Evolutionary conservation across 1,284 basidiomycete species (phyloP).

Genomic region (Xerocomus cyaneibrunnescens): DNA sequence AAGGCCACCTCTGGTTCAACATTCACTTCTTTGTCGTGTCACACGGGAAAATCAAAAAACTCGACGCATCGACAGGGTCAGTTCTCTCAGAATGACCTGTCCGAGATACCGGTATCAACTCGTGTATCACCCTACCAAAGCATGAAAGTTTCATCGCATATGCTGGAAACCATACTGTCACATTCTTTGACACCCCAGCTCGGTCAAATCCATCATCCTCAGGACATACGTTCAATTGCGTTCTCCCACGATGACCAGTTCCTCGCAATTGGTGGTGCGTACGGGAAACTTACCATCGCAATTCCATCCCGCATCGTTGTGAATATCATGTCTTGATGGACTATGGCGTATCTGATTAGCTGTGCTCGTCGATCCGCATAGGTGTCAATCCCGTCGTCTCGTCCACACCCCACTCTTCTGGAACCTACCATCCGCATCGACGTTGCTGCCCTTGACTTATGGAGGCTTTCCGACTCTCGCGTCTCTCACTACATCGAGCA

Average conservation of each 20-base stretch:
- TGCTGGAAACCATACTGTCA: background rate
- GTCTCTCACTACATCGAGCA: background rate
- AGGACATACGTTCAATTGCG: background rate
- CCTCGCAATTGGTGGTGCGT: background rate
- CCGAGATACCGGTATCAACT: background rate
- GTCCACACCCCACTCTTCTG: background rate
- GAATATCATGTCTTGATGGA: background rate
- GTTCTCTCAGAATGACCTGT: background rate
- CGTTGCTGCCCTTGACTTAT: background rate
- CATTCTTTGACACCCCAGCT: background rate
- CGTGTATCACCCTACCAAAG: background rate
- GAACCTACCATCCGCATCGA: background rate
- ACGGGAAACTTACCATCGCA: background rate
- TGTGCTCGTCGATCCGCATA: too few species aligned
- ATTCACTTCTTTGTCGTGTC: background rate
- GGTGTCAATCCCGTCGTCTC: too few species aligned
- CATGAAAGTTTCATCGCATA: background rate
- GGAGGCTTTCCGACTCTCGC: background rate
- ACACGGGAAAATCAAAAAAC: background rate
- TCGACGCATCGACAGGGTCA: background rate
- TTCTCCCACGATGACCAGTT: background rate
- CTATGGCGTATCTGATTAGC: background rate
- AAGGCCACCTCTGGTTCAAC: background rate
- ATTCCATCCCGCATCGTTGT: background rate
- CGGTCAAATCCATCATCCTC: background rate